Evolutionary conservation across 495 filamentous ascomycete genomes (phyloP).

Genomic region (Lophium mytilinum): DNA sequence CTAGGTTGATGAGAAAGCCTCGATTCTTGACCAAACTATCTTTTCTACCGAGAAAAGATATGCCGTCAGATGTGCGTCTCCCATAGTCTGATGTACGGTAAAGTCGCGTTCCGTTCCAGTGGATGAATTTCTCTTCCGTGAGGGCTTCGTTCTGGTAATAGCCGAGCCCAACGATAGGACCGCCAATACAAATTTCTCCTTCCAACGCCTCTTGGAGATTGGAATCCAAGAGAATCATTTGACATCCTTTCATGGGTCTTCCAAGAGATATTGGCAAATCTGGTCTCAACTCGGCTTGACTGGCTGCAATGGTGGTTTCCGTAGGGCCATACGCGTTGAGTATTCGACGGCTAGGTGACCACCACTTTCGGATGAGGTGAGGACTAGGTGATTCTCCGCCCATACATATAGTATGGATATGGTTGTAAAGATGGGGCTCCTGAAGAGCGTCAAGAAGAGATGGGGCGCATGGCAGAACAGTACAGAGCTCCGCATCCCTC

Average conservation of each 20-base stretch:
- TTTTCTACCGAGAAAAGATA: slow-evolving; percentile 19
- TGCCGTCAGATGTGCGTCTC: slow-evolving; percentile 6
- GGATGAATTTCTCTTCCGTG: slow-evolving; percentile 41
- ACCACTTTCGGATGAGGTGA: slow-evolving; percentile 19
- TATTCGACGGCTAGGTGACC: slow-evolving; percentile 9
- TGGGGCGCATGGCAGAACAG: slow-evolving; percentile 20
- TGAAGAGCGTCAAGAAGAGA: slow-evolving; percentile 15
- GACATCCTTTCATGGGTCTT: background rate
- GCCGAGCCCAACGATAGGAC: slow-evolving; percentile 1
- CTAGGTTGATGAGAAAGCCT: slow-evolving; percentile 6
- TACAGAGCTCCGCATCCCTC: slow-evolving; percentile 3
- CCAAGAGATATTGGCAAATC: slow-evolving; percentile 5
- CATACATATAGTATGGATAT: slow-evolving; percentile 20
- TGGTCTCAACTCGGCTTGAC: slow-evolving; percentile 11
- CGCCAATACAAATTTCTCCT: slow-evolving; percentile 11
- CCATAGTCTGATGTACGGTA: slow-evolving; percentile 22
- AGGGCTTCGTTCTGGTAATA: slow-evolving; percentile 6
- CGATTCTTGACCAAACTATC: slow-evolving; percentile 23
- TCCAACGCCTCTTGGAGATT: background rate
- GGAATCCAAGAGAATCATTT: slow-evolving; percentile 2
- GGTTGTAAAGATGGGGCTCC: background rate
- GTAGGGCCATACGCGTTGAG: slow-evolving; percentile 33
- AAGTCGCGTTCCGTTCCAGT: background rate
- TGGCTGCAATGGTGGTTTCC: slow-evolving; percentile 25
- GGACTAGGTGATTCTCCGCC: slow-evolving; percentile 24